Percentiles rank a stretch among this genome's conserved stretches.
Evolutionary conservation across 108 stramenopile genomes (phyloP).

Genomic region (Craspedostauros australis): DNA sequence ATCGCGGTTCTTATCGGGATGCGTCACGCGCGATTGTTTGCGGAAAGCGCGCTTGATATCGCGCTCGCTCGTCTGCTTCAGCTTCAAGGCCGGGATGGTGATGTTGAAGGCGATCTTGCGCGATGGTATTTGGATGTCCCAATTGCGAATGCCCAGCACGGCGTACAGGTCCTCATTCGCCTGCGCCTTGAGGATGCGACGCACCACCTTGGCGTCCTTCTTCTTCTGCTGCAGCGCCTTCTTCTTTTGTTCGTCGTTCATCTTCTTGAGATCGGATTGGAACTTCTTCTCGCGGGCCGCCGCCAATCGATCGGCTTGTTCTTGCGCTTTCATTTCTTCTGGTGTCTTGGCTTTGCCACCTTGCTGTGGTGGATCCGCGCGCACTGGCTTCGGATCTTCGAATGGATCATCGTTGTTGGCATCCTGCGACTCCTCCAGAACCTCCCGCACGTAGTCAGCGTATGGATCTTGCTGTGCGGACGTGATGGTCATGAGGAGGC

Average conservation of each 20-base stretch:
- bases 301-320: conserved; percentile 29
- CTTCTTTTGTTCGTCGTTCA: conserved; percentile 63
- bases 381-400: too few relatives aligned
- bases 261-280: conserved; percentile 51
- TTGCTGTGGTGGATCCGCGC: too few relatives aligned
- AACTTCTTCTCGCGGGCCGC: conserved; percentile 55
- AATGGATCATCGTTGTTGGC: conserved; percentile 4
- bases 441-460: conserved; percentile 32
- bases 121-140: conserved; percentile 41
- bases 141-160: conserved; percentile 65
- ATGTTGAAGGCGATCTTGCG: conserved; percentile 21
- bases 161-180: conserved; percentile 48
- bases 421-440: conserved; percentile 34
- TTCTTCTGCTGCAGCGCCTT: conserved; percentile 38
- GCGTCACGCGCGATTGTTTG: conserved; percentile 40
- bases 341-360: too few relatives aligned
- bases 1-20: conserved; percentile 79
- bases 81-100: conserved; percentile 7
- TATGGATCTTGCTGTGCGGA: too few relatives aligned
- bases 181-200: conserved; percentile 39
- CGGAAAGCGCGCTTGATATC: conserved; percentile 61
- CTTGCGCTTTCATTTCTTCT: conserved; percentile 13
- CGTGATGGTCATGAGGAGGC: too few relatives aligned
- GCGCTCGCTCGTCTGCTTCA: conserved; percentile 18
- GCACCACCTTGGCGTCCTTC: conserved; percentile 51